Conservation (phyloP, 1,139 yeast species). For the Diutina ranongensis region DNA sequence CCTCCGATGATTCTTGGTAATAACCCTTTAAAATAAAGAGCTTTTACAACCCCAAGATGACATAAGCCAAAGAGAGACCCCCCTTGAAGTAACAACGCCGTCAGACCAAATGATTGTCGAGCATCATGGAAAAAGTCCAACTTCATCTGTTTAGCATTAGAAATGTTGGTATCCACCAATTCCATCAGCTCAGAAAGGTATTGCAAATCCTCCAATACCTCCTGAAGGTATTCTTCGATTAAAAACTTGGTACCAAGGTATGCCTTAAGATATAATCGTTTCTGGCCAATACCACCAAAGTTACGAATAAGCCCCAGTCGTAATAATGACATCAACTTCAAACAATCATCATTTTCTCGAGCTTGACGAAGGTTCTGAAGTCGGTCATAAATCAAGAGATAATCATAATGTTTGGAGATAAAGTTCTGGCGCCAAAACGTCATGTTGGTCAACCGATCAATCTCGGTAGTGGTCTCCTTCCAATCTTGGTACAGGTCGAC, state of each 20-base stretch:
- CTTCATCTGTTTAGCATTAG: conserved; percentile 49
- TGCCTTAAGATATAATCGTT: conserved; percentile 67
- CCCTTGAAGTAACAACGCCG: conserved; percentile 85
- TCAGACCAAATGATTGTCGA: conserved; percentile 79
- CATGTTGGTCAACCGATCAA: conserved; percentile 58
- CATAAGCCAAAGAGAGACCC: conserved; percentile 90
- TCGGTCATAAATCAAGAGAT: conserved; percentile 67
- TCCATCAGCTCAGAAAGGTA: conserved; percentile 32
- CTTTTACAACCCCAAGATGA: conserved; percentile 85
- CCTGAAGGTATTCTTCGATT: conserved; percentile 78
- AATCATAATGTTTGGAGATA: conserved; percentile 74
- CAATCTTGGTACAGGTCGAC: conserved; percentile 48
- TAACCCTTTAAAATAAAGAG: conserved; percentile 58
- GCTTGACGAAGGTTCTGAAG: conserved; percentile 53
- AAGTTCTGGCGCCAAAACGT: conserved; percentile 84
- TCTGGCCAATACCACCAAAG: conserved; percentile 83
- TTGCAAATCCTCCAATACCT: conserved; percentile 61
- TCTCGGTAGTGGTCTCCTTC: conserved; percentile 44
- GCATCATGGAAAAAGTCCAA: conserved; percentile 85
- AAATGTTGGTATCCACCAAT: conserved; percentile 16
- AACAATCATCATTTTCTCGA: conserved; percentile 45
- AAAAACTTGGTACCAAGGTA: conserved; percentile 80
- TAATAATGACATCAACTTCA: conserved; percentile 52
- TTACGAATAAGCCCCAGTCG: conserved; percentile 80
- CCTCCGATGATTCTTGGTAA: conserved; percentile 87